Conservation (phyloP, 1,284 basidiomycete species). For the Moesziomyces antarcticus region DNA sequence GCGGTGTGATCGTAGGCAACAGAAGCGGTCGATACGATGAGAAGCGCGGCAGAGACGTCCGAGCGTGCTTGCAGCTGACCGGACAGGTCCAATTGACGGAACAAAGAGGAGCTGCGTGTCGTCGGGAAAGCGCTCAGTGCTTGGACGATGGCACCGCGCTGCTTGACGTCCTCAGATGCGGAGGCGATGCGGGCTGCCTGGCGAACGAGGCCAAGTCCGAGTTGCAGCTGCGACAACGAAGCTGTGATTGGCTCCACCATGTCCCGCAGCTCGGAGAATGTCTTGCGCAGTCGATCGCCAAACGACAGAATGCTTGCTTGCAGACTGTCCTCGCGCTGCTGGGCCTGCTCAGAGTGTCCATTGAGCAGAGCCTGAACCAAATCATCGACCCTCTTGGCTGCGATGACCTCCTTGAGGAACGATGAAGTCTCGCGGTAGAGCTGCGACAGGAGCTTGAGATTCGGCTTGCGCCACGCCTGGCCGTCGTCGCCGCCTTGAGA, state of each 20-base stretch:
- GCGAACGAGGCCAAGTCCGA: conserved; percentile 78
- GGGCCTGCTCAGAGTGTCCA: conserved; percentile 30
- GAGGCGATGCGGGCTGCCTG: conserved; percentile 46
- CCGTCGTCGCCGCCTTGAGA: conserved; percentile 12
- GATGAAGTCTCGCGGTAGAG: conserved; percentile 81
- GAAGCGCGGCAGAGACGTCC: conserved; percentile 43
- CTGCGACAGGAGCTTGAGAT: conserved; percentile 75
- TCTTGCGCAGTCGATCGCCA: conserved; percentile 69
- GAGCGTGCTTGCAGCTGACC: conserved; percentile 58
- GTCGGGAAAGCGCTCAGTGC: conserved; percentile 64
- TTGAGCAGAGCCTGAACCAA: conserved; percentile 55
- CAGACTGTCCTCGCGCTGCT: conserved; percentile 62
- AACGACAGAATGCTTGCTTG: conserved; percentile 69
- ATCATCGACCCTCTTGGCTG: conserved; percentile 49
- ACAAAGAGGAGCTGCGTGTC: conserved; percentile 32
- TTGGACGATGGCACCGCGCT: conserved; percentile 48
- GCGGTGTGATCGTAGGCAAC: conserved; percentile 32
- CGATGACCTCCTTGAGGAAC: conserved; percentile 54
- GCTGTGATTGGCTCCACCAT: conserved; percentile 76
- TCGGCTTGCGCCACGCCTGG: conserved; percentile 62
- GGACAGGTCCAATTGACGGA: conserved; percentile 53
- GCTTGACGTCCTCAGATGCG: conserved; percentile 22
- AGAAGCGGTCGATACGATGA: conserved; percentile 34
- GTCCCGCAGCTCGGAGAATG: conserved; percentile 74
- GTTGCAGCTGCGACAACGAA: conserved; percentile 76